Conservation (phyloP, 352 stramenopile species). For the Stramenopiles sp. region DNA sequence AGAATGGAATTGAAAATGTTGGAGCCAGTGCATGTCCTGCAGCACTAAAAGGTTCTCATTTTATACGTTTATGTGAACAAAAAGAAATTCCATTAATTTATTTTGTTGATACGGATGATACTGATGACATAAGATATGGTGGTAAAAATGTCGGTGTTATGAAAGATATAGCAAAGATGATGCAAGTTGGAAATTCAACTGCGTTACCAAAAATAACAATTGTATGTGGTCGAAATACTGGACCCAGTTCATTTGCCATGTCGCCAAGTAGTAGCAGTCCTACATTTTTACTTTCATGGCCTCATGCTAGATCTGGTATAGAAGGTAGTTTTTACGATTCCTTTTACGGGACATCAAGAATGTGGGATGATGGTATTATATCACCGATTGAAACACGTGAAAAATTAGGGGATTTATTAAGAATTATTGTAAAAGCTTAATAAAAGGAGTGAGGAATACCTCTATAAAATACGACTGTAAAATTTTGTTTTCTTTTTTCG, state of each 20-base stretch:
- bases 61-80: constrained; percentile 91
- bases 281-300: constrained; percentile 94
- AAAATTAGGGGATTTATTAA: background rate
- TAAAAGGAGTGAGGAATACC: background rate
- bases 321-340: constrained; percentile 92
- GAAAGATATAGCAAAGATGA: constrained; percentile 86
- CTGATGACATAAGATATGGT: constrained; percentile 89
- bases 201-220: constrained; percentile 91
- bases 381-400: background rate
- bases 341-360: background rate
- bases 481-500: too few species aligned
- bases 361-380: background rate
- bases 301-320: constrained; percentile 81
- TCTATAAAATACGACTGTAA: background rate
- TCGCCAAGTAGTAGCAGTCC: constrained; percentile 84
- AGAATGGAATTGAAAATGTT: background rate
- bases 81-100: constrained; percentile 85
- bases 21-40: background rate
- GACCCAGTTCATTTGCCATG: constrained; percentile 91
- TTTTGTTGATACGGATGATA: constrained; percentile 94
- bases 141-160: constrained; percentile 82
- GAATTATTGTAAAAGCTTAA: background rate
- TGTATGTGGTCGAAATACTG: constrained; percentile 86
- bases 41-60: constrained; percentile 76
- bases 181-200: constrained; percentile 73